phyloP scores from a whole-genome alignment of 306 rosid species.

The Elaeagnus macrophylla region DNA sequence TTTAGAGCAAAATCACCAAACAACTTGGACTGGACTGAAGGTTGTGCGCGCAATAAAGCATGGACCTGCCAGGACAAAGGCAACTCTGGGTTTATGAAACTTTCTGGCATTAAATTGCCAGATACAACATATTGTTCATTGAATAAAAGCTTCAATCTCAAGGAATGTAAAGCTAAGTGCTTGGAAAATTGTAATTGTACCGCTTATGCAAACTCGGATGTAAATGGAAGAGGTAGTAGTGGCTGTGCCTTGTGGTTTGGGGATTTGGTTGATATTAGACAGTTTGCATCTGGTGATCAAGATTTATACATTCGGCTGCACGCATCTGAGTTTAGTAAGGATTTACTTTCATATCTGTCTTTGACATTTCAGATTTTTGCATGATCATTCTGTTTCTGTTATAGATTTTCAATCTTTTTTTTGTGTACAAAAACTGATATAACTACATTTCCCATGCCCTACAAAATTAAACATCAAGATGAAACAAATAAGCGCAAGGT shows the following conservation, averaged over 20 bases:
- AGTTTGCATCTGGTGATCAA: constrained; percentile 11
- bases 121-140: constrained; percentile 1
- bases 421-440: not conserved
- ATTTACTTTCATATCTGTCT: not conserved
- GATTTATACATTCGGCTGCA: constrained; percentile 31
- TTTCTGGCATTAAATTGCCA: not conserved
- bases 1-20: not conserved
- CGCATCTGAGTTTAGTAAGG: constrained; percentile 21
- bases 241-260: constrained; percentile 56
- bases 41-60: not conserved
- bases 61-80: not conserved
- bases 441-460: not conserved
- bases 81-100: not conserved
- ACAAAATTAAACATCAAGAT: not conserved
- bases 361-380: not conserved
- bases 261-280: constrained; percentile 28
- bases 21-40: constrained; percentile 1
- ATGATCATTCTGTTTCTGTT: not conserved
- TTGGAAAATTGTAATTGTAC: constrained; percentile 4
- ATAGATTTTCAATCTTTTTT: not conserved
- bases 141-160: not conserved
- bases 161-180: constrained; percentile 3
- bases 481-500: not conserved
- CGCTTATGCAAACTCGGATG: constrained; percentile 21
- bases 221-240: constrained; percentile 35